Conservation (phyloP, 2,329 filamentous ascomycete species). For the Botrytis deweyae region DNA sequence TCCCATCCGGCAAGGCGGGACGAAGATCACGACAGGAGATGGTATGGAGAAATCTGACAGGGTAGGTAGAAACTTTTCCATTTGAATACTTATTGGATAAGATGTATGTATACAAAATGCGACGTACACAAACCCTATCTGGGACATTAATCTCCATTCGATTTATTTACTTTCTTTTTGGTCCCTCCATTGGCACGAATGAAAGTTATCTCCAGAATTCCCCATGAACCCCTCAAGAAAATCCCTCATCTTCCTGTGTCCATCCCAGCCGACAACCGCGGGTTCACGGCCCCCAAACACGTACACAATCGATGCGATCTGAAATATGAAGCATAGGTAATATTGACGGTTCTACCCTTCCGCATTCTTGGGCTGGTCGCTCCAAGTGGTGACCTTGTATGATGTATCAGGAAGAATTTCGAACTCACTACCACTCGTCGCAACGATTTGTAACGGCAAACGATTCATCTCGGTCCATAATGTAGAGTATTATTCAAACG, state of each 20-base stretch:
- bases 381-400: background rate
- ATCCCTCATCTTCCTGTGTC: background rate
- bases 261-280: background rate
- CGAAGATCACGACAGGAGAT: conserved; percentile 2
- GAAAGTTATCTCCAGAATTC: background rate
- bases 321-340: background rate
- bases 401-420: background rate
- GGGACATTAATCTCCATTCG: background rate
- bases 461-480: background rate
- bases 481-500: background rate
- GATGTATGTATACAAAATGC: background rate
- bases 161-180: background rate
- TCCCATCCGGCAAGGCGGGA: conserved; percentile 7
- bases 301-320: background rate
- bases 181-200: background rate
- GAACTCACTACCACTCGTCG: background rate
- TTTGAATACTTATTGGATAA: background rate
- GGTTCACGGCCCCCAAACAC: background rate
- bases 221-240: background rate
- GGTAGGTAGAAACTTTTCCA: background rate
- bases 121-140: background rate
- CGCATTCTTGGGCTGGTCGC: background rate
- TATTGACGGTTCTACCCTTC: background rate
- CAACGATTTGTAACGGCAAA: background rate
- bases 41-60: background rate